These are phyloP conservation scores for Neopestalotiopsis sp. DNA, from an alignment of 2,329 filamentous ascomycete genomes.

Conservation along the genomic window DNA sequence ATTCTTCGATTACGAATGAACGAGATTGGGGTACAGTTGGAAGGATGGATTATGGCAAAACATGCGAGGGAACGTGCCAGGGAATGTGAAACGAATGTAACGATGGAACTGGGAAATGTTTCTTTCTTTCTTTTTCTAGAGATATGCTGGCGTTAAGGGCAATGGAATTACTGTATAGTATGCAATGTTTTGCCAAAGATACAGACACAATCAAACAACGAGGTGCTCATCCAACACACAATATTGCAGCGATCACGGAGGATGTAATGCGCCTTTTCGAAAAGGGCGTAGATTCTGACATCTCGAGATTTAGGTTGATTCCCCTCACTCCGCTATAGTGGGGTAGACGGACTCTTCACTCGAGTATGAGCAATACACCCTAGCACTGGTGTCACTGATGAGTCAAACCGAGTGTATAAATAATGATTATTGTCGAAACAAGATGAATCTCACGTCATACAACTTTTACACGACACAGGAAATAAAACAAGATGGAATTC, in stretches of 20 bases:
- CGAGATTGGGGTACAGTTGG: background rate
- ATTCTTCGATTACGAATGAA: background rate
- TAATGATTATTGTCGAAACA: background rate
- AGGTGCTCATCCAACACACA: background rate
- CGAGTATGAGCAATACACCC: background rate
- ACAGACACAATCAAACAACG: too few species aligned
- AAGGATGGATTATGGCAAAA: background rate
- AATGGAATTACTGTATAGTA: background rate
- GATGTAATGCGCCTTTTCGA: background rate
- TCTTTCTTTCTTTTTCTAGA: background rate
- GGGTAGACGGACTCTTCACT: background rate
- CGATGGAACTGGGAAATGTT: background rate
- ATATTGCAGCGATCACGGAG: too few species aligned
- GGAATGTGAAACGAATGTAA: background rate
- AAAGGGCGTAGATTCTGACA: background rate
- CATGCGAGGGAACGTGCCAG: background rate
- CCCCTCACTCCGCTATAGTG: too few species aligned
- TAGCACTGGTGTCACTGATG: background rate
- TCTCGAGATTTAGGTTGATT: background rate
- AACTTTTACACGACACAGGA: background rate
- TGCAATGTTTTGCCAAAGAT: background rate
- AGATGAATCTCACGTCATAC: background rate
- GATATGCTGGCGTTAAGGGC: background rate
- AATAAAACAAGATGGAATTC: constrained; percentile 34
- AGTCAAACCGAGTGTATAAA: constrained; percentile 1